Conservation (phyloP, 345 rosid genomes). For the Dipteronia sinensis region DNA sequence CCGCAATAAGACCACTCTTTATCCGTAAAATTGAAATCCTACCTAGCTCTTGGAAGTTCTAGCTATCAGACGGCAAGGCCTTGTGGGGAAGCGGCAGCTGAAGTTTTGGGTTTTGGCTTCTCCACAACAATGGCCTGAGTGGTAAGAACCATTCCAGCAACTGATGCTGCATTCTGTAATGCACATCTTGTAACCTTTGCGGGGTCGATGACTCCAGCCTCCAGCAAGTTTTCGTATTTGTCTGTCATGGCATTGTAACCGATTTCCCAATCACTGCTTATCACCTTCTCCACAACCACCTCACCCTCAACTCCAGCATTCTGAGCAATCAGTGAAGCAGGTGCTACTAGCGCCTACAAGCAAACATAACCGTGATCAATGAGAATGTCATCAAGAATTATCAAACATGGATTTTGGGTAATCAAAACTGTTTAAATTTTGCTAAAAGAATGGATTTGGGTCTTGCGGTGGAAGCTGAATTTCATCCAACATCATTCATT, state of each 20-base stretch:
- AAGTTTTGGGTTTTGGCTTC: conserved; percentile 71
- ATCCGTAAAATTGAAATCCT: conserved; percentile 11
- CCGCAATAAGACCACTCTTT: conserved; percentile 11
- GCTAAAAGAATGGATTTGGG: neutral
- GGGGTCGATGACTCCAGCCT: conserved; percentile 91
- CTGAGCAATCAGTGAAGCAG: conserved; percentile 89
- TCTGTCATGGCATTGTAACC: conserved; percentile 97
- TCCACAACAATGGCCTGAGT: conserved; percentile 98
- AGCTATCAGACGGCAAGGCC: conserved; percentile 55
- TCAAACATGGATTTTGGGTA: neutral
- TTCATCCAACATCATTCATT: neutral
- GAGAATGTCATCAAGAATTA: neutral
- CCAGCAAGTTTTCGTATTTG: conserved; percentile 79
- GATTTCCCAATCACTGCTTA: conserved; percentile 78
- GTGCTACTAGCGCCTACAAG: conserved; percentile 79
- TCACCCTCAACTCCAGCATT: conserved; percentile 97
- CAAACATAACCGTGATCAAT: neutral
- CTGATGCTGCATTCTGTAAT: conserved; percentile 90
- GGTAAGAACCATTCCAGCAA: conserved; percentile 96
- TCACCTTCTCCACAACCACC: conserved; percentile 87
- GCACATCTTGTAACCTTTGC: conserved; percentile 97
- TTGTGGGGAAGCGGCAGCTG: conserved; percentile 55
- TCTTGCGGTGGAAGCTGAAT: neutral
- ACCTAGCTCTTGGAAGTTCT: neutral
- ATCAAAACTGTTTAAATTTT: neutral